Base-by-base conservation (phyloP, 2,329 filamentous ascomycete genomes). In the Epichloe bromicola region DNA sequence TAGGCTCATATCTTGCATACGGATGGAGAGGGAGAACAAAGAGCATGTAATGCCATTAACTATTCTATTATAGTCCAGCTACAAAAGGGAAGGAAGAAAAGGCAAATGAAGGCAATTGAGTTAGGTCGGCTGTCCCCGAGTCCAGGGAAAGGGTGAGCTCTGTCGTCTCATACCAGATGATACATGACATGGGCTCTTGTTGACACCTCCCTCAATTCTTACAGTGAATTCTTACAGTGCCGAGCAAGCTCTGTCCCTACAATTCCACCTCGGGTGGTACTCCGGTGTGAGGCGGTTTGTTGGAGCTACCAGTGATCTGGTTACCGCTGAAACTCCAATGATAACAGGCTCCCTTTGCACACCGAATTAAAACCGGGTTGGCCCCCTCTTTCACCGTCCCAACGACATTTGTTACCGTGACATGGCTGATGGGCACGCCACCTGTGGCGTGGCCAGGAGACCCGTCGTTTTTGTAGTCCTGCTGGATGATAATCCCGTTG, bases 361-460 rank as follows among this genome's bases (percentile, higher is more conserved):
- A 51, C 12, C 20, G 1, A 15, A 51, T 23, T 2, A 48, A n/a
- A 5, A 38, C 11, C 12, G 44, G 44, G 36, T 20, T 39, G 12
- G 39, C 50, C 7, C 30, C 4, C 30, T 17, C 3, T 10, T 1
- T 17, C 14, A 51, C 45, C 19, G 15, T 51, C 2, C 50, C 50
- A 17, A 3, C 4, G 11, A 51, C 39, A 1, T 43, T 61, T 44
- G 65, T 61, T 46, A 78, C 59, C 1, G 65, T 70, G 6, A 78
- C 55, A 7, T 66, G 70, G 8, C 74, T 77, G 60, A 78, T 76
- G n/a, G 74, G 74, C n/a, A 78, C 72, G 37, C 74, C 74, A 19
- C 19, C 19, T 23, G 5, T 26, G 58, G 57, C 37, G 70, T 74
- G 11, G 73, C 72, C 73, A 7, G 65, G 70, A 4, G 70, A 70